phyloP scores from a whole-genome alignment of 441 rosid species.

The Syzygium malaccense region DNA sequence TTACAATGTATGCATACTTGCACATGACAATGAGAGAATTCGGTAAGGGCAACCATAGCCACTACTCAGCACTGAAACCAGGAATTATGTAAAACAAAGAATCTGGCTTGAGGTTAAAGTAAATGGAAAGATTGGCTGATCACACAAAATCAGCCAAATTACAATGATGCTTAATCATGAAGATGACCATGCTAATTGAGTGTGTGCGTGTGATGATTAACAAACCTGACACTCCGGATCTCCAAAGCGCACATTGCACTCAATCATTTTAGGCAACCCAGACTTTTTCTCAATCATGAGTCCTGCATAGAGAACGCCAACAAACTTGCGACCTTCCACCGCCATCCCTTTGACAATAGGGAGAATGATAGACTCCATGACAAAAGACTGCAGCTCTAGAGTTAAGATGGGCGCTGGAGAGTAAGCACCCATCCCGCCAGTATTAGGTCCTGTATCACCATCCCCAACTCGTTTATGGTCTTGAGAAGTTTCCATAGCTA shows the following conservation, averaged over 20 bases:
- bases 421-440: slow-evolving; percentile 97
- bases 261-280: slow-evolving; percentile 87
- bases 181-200: background rate
- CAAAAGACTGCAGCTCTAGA: slow-evolving; percentile 51
- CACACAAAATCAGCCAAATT: background rate
- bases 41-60: background rate
- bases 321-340: slow-evolving; percentile 84
- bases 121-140: background rate
- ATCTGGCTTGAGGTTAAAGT: background rate
- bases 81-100: background rate
- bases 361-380: slow-evolving; percentile 72
- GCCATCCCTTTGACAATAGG: slow-evolving; percentile 91
- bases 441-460: slow-evolving; percentile 93
- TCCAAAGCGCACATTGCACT: slow-evolving; percentile 96
- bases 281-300: slow-evolving; percentile 92
- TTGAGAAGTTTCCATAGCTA: slow-evolving; percentile 89
- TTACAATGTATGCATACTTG: background rate
- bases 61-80: background rate
- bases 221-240: slow-evolving; percentile 97
- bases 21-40: background rate
- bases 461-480: slow-evolving; percentile 96
- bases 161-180: background rate
- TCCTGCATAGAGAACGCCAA: slow-evolving; percentile 89
- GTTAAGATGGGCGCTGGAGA: slow-evolving; percentile 88
- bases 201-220: background rate